Evolutionary conservation across 2,329 filamentous ascomycete species (phyloP).

Genomic region (Colletotrichum sojae): DNA sequence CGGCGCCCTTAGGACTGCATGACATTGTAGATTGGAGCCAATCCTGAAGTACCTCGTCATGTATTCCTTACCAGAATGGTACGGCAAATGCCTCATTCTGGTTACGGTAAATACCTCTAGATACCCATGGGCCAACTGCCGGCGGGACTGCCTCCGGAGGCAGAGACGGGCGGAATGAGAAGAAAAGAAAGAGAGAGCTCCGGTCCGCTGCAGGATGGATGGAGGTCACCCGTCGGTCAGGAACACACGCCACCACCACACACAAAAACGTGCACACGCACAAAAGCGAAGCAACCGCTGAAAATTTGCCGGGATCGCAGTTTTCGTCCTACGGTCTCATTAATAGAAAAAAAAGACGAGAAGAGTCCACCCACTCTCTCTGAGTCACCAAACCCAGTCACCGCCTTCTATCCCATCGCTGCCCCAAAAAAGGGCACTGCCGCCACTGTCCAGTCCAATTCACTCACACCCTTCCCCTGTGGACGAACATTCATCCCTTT

Average conservation of each 20-base stretch:
- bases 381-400: too few relatives aligned
- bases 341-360: too few relatives aligned
- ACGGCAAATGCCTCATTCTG: too few relatives aligned
- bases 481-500: slow-evolving; percentile 40
- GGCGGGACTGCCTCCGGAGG: slow-evolving; percentile 31
- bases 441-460: not conserved
- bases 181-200: not conserved
- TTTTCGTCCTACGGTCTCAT: too few relatives aligned
- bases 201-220: not conserved
- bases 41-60: not conserved
- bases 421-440: slow-evolving; percentile 7
- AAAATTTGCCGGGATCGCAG: not conserved
- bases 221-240: too few relatives aligned
- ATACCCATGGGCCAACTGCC: not conserved
- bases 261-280: not conserved
- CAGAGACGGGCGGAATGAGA: too few relatives aligned
- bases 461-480: slow-evolving; percentile 35
- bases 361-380: too few relatives aligned
- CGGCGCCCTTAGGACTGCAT: slow-evolving; percentile 13
- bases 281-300: not conserved
- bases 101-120: not conserved
- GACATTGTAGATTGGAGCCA: slow-evolving; percentile 11
- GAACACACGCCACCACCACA: not conserved
- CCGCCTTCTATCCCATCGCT: not conserved
- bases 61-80: too few relatives aligned